Base-by-base conservation (phyloP, 371 early-diverging fungal species). In the Actinomucor elegans region DNA sequence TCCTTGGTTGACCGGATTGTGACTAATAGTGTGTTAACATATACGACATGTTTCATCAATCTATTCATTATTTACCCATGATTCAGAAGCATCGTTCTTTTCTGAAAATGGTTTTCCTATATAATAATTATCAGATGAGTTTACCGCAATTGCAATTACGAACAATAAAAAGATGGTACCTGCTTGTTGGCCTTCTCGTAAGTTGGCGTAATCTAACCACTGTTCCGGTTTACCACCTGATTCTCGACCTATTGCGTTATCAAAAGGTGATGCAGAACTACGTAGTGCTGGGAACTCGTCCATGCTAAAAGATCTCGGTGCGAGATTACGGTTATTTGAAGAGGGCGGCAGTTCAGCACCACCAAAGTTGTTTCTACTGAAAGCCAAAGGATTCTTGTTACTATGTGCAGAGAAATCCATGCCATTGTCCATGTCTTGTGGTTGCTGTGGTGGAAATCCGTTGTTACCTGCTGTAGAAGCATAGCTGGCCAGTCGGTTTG, bases 261-360 rank as follows among this genome's bases (percentile, higher is more conserved):
- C 69, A 38, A 69, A 73, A 35, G 73, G 53, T 4, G 61, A 46
- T 29, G 54, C 55, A 29, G 68, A 60, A 57, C 71, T 71, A 55
- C 66, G 55, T 42, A 77, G 50, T 32, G 77, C 77, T 48, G 77
- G 77, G 47, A 77, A 77, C 27, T 77, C 77, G 42, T 77, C 77
- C 59, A 73, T 70, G 8, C 74, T 69, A 52, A 73, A 77, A n/a
- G 77, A 64, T 60, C 74, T 61, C 54, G 69, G 74, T 55, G 61
- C 66, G 20, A 61, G 42, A 27, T 64, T 66, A 57, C 66, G 42
- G 26, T 43, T 40, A 50, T 66, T 55, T 32, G 64, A 38, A 50
- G 74, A 53, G 32, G 60, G 52, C 24, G 57, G 38, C 31, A 57
- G 49, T 17, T 59, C 56, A 11, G 32, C 45, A 41, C 46, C 33